These are phyloP conservation scores for Trichoderma koningii DNA, from an alignment of 2,329 filamentous ascomycete species.

Conservation along the genomic window DNA sequence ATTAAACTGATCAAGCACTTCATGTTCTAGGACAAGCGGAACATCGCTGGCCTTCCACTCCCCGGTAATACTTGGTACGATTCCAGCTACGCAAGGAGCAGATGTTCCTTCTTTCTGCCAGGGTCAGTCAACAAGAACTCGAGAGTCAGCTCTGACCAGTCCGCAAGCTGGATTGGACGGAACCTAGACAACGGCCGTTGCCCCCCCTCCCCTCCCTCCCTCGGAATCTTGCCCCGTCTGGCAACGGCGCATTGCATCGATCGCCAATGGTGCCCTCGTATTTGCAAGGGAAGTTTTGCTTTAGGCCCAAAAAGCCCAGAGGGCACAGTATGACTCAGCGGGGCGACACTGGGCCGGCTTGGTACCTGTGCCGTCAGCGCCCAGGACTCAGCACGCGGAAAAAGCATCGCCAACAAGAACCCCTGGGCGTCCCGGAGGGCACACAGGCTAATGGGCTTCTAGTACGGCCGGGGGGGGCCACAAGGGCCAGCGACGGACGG, in stretches of 20 bases:
- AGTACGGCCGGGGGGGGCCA: constrained; percentile 8
- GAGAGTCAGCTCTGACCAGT: constrained; percentile 14
- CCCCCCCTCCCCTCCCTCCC: not conserved
- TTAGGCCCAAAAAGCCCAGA: not conserved
- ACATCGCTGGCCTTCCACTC: not conserved
- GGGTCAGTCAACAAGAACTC: not conserved
- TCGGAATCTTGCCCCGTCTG: constrained; percentile 24
- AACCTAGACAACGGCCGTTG: too few relatives aligned
- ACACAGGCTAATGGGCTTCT: constrained; percentile 14
- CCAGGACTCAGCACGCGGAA: too few relatives aligned
- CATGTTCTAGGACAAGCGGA: not conserved
- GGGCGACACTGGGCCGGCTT: constrained; percentile 3
- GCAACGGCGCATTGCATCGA: constrained; percentile 15
- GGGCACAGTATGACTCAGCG: not conserved
- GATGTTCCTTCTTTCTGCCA: not conserved
- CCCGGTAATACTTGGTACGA: too few relatives aligned
- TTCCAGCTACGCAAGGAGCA: constrained; percentile 24
- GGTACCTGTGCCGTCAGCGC: constrained; percentile 2
- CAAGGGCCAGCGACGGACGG: too few relatives aligned
- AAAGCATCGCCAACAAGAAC: not conserved
- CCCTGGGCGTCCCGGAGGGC: constrained; percentile 17
- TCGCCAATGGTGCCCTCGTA: constrained; percentile 24
- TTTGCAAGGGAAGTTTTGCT: constrained; percentile 7
- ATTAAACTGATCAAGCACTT: not conserved
- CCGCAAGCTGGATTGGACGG: constrained; percentile 10